Conservation (phyloP, 495 filamentous ascomycete genomes). For the Neurospora sp. region DNA sequence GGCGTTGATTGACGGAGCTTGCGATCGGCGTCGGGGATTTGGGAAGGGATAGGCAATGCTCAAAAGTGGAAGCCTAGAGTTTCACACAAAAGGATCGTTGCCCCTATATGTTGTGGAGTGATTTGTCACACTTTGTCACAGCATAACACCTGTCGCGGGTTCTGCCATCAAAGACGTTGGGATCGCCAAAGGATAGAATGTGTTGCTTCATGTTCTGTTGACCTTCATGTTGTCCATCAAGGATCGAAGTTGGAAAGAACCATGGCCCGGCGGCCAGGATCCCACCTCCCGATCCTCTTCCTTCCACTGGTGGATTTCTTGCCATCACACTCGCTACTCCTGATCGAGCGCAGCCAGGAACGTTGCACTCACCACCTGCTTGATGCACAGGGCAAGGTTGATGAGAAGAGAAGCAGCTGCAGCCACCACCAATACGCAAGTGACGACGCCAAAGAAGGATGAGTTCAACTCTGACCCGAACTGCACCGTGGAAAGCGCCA, state of each 20-base stretch:
- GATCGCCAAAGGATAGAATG: background rate
- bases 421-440: slow-evolving; percentile 3
- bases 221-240: too few relatives aligned
- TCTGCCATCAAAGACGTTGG: background rate
- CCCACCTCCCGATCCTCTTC: background rate
- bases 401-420: background rate
- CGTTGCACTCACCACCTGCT: background rate
- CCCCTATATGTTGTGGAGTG: background rate
- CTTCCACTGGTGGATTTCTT: background rate
- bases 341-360: background rate
- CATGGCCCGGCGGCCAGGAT: background rate
- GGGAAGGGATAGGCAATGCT: background rate
- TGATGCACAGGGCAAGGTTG: background rate
- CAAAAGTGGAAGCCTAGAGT: background rate
- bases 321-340: background rate
- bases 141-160: background rate
- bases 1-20: background rate
- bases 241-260: background rate
- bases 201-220: background rate
- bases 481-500: slow-evolving; percentile 2
- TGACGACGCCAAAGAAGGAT: slow-evolving; percentile 4
- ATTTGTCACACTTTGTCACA: background rate
- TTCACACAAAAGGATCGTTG: background rate
- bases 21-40: background rate
- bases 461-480: slow-evolving; percentile 3